Percentiles rank a stretch among this genome's conserved stretches.
phyloP scores from a whole-genome alignment of 139 green algal genomes.

The Chlamydomonas incerta region DNA sequence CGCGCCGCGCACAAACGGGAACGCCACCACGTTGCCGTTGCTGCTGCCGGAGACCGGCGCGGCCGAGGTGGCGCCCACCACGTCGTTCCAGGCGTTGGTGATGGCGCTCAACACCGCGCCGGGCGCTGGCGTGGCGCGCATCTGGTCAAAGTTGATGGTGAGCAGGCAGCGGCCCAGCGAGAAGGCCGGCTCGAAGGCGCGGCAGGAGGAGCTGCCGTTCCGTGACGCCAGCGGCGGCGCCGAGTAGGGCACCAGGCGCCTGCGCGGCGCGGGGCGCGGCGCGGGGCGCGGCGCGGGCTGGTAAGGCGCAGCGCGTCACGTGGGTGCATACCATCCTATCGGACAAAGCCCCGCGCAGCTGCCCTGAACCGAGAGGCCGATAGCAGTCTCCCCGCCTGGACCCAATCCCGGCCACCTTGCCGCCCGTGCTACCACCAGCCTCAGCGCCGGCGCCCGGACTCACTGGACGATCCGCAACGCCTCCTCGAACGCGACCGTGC shows the following conservation, averaged over 20 bases:
- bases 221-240: too few species aligned
- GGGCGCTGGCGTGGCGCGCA: not conserved
- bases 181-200: not conserved
- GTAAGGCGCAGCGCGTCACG: too few species aligned
- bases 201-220: not conserved
- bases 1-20: not conserved
- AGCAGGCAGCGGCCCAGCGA: not conserved
- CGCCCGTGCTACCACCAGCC: not conserved
- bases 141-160: constrained; percentile 11
- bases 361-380: too few species aligned
- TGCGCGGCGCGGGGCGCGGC: not conserved
- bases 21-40: too few species aligned
- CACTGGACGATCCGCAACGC: not conserved
- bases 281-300: too few species aligned
- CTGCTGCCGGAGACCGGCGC: too few species aligned
- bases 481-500: not conserved
- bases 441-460: too few species aligned
- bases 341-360: too few species aligned
- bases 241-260: not conserved
- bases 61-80: too few species aligned
- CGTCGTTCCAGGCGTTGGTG: not conserved
- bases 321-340: too few species aligned
- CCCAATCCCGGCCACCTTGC: not conserved
- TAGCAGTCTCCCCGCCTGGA: too few species aligned
- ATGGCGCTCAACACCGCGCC: not conserved